A percentile compares a stretch with the other conserved stretches of the same genome.
Conservation (phyloP, 305 asterid genomes). For the Fraxinus angustifolia region DNA sequence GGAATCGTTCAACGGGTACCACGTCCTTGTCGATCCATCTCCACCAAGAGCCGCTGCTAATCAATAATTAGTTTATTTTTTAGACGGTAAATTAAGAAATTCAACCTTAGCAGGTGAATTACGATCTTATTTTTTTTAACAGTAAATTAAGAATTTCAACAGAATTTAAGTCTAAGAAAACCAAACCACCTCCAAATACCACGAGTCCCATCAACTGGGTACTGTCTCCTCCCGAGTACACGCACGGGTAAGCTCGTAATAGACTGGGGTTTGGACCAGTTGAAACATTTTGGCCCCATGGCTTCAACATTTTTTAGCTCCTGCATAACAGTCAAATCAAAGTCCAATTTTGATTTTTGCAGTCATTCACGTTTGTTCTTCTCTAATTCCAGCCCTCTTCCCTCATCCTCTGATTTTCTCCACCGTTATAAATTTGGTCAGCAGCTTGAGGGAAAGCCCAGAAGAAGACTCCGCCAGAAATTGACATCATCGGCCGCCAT, state of each 20-base stretch:
- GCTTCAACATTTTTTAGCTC: slow-evolving; percentile 21
- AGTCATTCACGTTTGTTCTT: neutral
- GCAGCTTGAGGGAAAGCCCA: slow-evolving; percentile 23
- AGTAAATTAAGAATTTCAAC: too few relatives aligned
- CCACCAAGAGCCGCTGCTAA: neutral
- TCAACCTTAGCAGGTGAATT: neutral
- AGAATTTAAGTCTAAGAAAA: neutral
- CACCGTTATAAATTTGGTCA: slow-evolving; percentile 13
- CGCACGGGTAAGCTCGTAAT: neutral
- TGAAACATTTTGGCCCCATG: slow-evolving; percentile 12
- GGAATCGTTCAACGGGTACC: neutral
- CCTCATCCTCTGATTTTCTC: neutral
- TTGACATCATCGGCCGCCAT: slow-evolving; percentile 32
- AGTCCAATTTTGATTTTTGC: neutral
- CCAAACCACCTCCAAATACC: too few relatives aligned
- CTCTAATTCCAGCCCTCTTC: neutral
- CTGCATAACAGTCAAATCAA: slow-evolving; percentile 14
- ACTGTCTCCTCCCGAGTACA: neutral
- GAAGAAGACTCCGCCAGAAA: slow-evolving; percentile 26
- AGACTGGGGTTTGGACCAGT: neutral
- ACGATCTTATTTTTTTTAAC: neutral
- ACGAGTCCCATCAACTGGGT: neutral
- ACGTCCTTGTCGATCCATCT: neutral
- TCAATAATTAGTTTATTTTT: too few relatives aligned
- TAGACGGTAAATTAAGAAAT: too few relatives aligned